Percentiles rank a stretch among this genome's conserved stretches.
These are phyloP conservation scores for Hibiscus tridactylites DNA, from an alignment of 345 rosid species.

Conservation along the genomic window DNA sequence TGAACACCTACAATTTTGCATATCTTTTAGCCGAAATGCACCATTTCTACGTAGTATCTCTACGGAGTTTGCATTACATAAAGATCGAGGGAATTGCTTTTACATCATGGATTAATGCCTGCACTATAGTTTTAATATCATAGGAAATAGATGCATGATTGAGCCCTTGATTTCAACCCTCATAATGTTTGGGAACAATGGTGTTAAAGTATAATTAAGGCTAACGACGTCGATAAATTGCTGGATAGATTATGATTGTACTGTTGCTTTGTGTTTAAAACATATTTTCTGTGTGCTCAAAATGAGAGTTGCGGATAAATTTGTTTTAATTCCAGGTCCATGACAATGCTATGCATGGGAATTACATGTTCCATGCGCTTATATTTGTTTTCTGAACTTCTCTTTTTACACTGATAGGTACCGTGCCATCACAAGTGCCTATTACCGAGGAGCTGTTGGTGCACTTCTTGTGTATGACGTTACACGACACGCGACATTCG, in stretches of 20 bases:
- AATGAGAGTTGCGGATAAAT: background rate
- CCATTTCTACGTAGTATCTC: background rate
- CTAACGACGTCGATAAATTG: no score
- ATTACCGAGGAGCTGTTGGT: conserved; percentile 91
- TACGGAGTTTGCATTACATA: background rate
- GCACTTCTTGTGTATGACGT: conserved; percentile 86
- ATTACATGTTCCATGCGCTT: background rate
- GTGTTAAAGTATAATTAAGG: background rate
- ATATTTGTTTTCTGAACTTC: background rate
- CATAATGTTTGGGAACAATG: background rate
- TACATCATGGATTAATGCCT: background rate
- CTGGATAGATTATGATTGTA: background rate
- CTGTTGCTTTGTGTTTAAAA: background rate
- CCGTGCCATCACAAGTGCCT: conserved; percentile 93
- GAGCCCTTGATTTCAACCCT: background rate
- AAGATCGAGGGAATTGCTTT: background rate
- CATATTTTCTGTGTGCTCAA: background rate
- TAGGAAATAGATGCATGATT: background rate
- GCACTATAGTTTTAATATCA: background rate
- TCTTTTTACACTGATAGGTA: conserved; percentile 36
- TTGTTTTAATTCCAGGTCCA: background rate
- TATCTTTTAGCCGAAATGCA: background rate
- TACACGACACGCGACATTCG: conserved; percentile 80
- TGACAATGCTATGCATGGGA: background rate
- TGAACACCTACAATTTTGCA: background rate